Base-by-base conservation (phyloP, 108 stramenopile species). In the Pseudonitzschia multiseries region DNA sequence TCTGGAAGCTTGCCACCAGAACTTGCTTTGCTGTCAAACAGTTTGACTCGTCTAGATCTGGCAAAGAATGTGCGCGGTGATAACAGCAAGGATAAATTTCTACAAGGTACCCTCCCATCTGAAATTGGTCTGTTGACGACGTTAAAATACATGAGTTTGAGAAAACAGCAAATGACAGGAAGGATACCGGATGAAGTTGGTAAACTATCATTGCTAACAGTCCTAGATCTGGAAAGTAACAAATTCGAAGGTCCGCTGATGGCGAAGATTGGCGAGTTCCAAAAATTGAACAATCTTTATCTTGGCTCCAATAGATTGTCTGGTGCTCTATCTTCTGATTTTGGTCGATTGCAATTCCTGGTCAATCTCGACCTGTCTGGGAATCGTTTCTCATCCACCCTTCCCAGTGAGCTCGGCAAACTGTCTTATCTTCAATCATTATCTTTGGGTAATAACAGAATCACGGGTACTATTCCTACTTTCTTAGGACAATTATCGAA, bases 181-280 rank as follows among this genome's bases (percentile, higher is more conserved):
- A 59, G 20, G 4, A 63, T 81, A 22, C 81, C 81, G 9, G 44
- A 46, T 15, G 78, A 79, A 64, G 62, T 79, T 57, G 57, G 57
- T 17, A 14, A 43, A 15, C 36, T 73, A 18, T 29, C 63, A 9
- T 41, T 52, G 8, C 61, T 79, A 4, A 61, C 14, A 29, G 50
- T 51, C 8, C 6, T 78, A 22, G 65, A 78, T 41, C 50, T 87
- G 63, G 72, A 74, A 21, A 60, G 52, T 43, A 90, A 90, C 73
- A 57, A 68, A 21, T 69, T 90, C 60, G 54, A 36, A 5, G 82
- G 86, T 29, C n/a, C 62, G 8, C 52, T 90, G n/a, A 86, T 86
- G 18, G 20, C 79, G 8, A 82, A 78, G 57, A 27, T 91, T 0
- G 89, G 86, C n/a, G 62, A 71, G 36, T 29, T 85, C 52, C 2